Evolutionary conservation across 2,329 filamentous ascomycete species (phyloP).

Genomic region (Hymenotorrendiella dingleyae): DNA sequence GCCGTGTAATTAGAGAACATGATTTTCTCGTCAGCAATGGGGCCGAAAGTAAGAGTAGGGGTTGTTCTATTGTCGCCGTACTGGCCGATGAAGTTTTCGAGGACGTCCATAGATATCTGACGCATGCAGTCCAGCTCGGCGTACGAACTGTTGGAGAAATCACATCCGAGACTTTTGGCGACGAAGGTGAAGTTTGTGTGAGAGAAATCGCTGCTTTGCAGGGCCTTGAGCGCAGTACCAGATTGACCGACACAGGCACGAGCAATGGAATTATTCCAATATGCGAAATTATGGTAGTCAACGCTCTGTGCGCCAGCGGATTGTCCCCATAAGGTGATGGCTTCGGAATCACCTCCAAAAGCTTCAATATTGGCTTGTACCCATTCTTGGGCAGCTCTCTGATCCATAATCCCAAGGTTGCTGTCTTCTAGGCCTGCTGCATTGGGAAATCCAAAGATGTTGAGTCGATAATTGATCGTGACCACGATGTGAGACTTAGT

Average conservation of each 20-base stretch:
- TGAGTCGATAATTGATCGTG: conserved; percentile 25
- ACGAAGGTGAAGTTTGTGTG: conserved; percentile 24
- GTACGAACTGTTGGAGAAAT: conserved; percentile 13
- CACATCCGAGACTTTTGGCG: conserved; percentile 11
- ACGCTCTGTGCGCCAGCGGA: conserved; percentile 50
- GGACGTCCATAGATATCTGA: conserved; percentile 2
- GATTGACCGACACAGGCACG: conserved; percentile 18
- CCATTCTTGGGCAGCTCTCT: conserved; percentile 53
- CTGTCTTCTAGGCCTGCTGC: conserved; percentile 28
- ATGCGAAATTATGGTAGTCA: conserved; percentile 23
- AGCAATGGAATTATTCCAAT: conserved; percentile 21
- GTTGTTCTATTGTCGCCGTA: conserved; percentile 1
- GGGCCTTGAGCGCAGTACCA: conserved; percentile 7
- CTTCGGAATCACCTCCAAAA: conserved; percentile 52
- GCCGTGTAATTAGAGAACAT: conserved; percentile 12
- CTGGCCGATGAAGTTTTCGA: conserved; percentile 1
- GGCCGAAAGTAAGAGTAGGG: conserved; percentile 5
- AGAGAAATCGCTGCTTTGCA: background rate
- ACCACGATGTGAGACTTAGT: conserved; percentile 31
- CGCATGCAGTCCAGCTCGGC: conserved; percentile 11
- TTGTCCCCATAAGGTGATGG: conserved; percentile 49
- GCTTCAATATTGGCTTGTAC: conserved; percentile 48
- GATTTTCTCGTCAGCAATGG: conserved; percentile 11
- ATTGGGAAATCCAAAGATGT: conserved; percentile 27
- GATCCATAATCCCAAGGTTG: conserved; percentile 49